phyloP scores from a whole-genome alignment of 1,139 yeast species.

The Nadsonia starkeyi-henricii region DNA sequence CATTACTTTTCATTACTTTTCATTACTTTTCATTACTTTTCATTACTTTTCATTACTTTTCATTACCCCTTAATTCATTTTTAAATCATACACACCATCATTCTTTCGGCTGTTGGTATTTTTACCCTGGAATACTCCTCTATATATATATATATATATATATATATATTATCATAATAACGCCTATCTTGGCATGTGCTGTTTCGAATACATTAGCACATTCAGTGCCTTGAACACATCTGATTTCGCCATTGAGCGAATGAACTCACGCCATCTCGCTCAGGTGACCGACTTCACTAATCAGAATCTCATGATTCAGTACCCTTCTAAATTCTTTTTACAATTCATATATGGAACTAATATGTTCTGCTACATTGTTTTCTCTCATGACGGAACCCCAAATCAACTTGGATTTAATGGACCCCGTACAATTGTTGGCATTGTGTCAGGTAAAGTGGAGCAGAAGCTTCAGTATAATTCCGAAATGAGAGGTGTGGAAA shows the following conservation, averaged over 20 bases:
- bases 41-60: too few relatives aligned
- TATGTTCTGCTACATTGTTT: background rate
- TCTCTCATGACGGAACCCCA: background rate
- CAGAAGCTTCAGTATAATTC: background rate
- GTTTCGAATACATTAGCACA: too few relatives aligned
- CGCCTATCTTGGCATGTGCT: too few relatives aligned
- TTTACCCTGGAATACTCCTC: too few relatives aligned
- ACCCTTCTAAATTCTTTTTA: background rate
- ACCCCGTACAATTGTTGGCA: background rate
- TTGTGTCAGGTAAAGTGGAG: background rate
- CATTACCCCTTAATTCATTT: too few relatives aligned
- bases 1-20: too few relatives aligned
- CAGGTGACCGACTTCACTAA: background rate
- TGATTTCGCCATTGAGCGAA: background rate
- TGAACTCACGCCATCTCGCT: background rate
- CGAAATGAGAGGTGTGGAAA: background rate
- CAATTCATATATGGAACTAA: background rate
- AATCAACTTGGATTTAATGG: background rate
- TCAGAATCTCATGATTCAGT: background rate
- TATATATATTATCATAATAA: too few relatives aligned
- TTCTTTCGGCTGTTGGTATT: too few relatives aligned
- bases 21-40: too few relatives aligned
- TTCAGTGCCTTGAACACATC: background rate
- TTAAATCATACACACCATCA: too few relatives aligned
- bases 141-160: too few relatives aligned